Evolutionary conservation across 2,329 filamentous ascomycete genomes (phyloP).

Genomic region (Microsporum canis): DNA sequence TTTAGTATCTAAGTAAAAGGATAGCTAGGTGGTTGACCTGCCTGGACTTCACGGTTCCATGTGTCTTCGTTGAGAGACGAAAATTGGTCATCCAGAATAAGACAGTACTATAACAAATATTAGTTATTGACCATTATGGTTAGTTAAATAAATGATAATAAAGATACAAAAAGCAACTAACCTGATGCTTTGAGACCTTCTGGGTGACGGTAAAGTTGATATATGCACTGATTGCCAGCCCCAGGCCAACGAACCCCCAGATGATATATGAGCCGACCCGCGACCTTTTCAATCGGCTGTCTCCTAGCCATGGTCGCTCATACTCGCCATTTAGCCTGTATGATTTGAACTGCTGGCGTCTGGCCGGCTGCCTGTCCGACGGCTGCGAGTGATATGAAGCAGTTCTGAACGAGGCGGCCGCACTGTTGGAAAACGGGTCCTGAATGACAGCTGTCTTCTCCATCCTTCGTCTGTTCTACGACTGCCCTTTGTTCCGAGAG

Average conservation of each 20-base stretch:
- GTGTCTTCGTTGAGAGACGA: constrained; percentile 32
- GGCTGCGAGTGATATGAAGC: constrained; percentile 20
- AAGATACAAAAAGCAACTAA: constrained; percentile 3
- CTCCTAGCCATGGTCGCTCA: constrained; percentile 11
- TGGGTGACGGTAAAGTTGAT: constrained; percentile 24
- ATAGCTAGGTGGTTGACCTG: constrained; percentile 16
- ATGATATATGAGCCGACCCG: constrained; percentile 14
- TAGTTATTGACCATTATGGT: not conserved
- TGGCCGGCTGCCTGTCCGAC: constrained; percentile 7
- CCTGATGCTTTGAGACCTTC: constrained; percentile 14
- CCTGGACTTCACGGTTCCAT: constrained; percentile 43
- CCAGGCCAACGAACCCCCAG: constrained; percentile 15
- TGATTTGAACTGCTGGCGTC: constrained; percentile 12
- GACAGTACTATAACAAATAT: constrained; percentile 34
- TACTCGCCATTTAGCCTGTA: constrained; percentile 12
- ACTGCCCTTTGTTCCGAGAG: no score
- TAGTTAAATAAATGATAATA: not conserved
- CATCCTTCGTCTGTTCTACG: constrained; percentile 2
- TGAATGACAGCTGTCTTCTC: constrained; percentile 11
- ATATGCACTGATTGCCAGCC: constrained; percentile 25
- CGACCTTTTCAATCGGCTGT: constrained; percentile 9
- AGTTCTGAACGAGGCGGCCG: constrained; percentile 29
- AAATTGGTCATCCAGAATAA: constrained; percentile 43
- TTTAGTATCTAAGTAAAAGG: not conserved
- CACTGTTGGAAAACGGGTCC: constrained; percentile 16